Evolutionary conservation across 768 basidiomycete species (phyloP), one percentile per base, ranked within the genome.

Genomic region (Auricularia sp.): DNA sequence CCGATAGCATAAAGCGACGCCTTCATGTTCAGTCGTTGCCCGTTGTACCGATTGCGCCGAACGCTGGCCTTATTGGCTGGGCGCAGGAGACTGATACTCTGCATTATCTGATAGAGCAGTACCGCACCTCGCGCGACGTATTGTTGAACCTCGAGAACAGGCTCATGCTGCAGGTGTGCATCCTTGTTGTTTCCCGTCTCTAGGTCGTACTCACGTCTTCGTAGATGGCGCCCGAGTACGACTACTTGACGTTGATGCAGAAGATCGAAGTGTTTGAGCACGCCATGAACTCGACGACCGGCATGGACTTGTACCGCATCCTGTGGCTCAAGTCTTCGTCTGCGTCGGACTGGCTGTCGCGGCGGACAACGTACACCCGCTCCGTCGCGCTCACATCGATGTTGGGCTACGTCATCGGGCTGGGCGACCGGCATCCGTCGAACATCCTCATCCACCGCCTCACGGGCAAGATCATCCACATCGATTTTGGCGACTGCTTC

Each of bases 181-280:
- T 3, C 39, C 14, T 11, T 44, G 8, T 56, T 61, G 10, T 64
- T 21, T 34, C 23, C 36, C 3, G 11, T 16, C 6, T 18, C 47
- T 61, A 10, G 35, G 61, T 39, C 36, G 53, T 29, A n/a, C 14
- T 61, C 34, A 39, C 29, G 4, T 21, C 7, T 44, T 23, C 18
- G 1, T 66, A 78, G 77, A 79, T 79, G 78, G 78, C 80, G 11
- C 79, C 79, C 60, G 79, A 80, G 61, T 81, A 80, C 70, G 79
- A 81, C 56, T 72, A 73, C 64, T 71, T 81, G 36, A 75, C 76
- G 16, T 72, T 80, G 10, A 75, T 80, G 70, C 79, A 81, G 68
- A 82, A 81, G 69, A 77, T 82, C 64, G 79, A 82, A 68, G 80
- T 82, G 8, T 82, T 82, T 71, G 78, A 81, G 68, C 79, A 80